These are phyloP conservation scores for Closterium sp. DNA, from an alignment of 139 green algal species.

Conservation along the genomic window DNA sequence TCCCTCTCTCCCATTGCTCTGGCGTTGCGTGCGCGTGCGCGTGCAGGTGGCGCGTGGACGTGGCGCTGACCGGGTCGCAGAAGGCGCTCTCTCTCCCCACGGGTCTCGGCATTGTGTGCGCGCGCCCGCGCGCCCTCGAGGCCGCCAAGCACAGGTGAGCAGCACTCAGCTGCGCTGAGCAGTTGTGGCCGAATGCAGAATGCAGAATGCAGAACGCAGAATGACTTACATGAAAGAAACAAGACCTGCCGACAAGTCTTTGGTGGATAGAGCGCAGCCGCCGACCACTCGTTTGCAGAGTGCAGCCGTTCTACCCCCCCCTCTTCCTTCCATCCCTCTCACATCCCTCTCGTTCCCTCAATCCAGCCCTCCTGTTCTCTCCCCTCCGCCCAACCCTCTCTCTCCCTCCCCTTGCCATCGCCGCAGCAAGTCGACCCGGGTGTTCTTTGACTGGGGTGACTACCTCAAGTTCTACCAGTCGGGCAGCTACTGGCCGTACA, in stretches of 20 bases:
- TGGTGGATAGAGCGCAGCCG: not conserved
- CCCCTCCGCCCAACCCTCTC: not conserved
- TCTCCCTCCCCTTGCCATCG: not conserved
- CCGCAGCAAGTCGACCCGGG: conserved; percentile 33
- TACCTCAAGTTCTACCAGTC: conserved; percentile 60
- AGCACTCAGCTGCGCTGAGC: no score
- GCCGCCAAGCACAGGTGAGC: conserved; percentile 36
- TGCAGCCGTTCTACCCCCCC: no score
- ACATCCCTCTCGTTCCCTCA: not conserved
- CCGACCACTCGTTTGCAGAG: no score
- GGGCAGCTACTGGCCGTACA: conserved; percentile 63
- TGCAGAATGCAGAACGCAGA: no score
- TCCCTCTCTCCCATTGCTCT: not conserved
- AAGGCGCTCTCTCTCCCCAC: conserved; percentile 96
- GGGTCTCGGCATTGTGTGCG: conserved; percentile 83
- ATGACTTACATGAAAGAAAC: not conserved
- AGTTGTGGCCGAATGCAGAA: no score
- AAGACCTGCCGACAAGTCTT: not conserved
- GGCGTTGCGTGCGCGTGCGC: not conserved
- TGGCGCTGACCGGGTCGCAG: conserved; percentile 93
- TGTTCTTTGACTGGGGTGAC: conserved; percentile 90
- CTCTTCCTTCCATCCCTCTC: not conserved
- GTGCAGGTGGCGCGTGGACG: conserved; percentile 82
- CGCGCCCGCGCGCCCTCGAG: conserved; percentile 68
- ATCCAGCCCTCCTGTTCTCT: not conserved